Evolutionary conservation across 1,284 basidiomycete genomes (phyloP), one percentile per base, ranked within the genome.

Genomic region (Exobasidium cylindrosporum): DNA sequence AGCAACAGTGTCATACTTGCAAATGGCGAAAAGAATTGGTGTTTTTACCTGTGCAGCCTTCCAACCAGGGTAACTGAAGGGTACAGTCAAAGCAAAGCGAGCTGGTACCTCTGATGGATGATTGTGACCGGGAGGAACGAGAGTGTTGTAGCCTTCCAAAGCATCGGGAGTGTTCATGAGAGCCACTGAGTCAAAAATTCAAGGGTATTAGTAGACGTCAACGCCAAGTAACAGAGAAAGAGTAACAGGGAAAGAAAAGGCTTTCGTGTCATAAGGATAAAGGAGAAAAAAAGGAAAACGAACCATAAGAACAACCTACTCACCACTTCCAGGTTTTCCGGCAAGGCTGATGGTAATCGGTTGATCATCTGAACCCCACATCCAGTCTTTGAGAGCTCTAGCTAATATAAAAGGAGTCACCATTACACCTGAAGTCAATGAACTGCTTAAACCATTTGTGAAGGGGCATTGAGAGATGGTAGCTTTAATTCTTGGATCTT

Each of bases 11-110:
- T 76, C 72, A 14, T 64, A 69, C n/a, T 67, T 71, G 49, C 75
- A 77, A 23, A 75, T 40, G 43, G 68, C 70, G 44, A 77, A 76
- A n/a, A 73, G 46, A 57, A 76, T 74, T n/a, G 75, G 75, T 2
- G 59, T 58, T 21, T 62, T 44, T 21, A 76, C 67, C 1, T 63
- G 46, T 21, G 57, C 43, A 7, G 70, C 69, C 11, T 69, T 52
- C 55, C 64, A 59, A 5, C 74, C 75, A 2, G 75, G 75, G 17
- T 63, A 59, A 50, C 68, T 62, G 14, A 77, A 40, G 31, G 61
- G 65, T 26, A 77, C 47, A 11, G 62, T 29, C 10, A 77, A 69
- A 0, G 57, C 62, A 31, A 75, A 58, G 24, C 73, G 63, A 1
- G 75, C 72, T 0, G 72, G 65, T 7, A 73, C 60, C 31, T 64